Evolutionary conservation across 106 monocot species (phyloP).

Genomic region (Platanthera guangdongensis): DNA sequence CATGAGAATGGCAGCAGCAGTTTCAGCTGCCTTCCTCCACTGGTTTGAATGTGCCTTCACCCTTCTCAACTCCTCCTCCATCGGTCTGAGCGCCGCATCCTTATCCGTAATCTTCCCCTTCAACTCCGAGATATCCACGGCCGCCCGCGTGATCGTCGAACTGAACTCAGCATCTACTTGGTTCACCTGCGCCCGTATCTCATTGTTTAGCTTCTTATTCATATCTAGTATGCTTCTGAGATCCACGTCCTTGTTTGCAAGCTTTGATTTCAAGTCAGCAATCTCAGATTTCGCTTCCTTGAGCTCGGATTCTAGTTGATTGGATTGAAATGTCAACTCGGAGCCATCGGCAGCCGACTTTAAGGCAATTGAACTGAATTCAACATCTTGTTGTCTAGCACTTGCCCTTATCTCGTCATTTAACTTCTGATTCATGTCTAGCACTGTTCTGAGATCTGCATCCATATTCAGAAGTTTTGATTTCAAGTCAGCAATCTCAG

Average conservation of each 20-base stretch:
- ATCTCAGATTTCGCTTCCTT: constrained; percentile 21
- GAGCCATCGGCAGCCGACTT: neutral
- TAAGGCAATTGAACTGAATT: constrained; percentile 16
- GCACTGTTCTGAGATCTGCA: constrained; percentile 13
- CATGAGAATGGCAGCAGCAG: constrained; percentile 58
- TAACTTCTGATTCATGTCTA: constrained; percentile 17
- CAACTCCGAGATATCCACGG: constrained; percentile 26
- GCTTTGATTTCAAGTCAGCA: constrained; percentile 28
- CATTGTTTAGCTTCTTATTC: constrained; percentile 24
- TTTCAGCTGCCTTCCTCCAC: constrained; percentile 95
- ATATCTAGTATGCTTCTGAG: constrained; percentile 10
- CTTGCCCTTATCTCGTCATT: constrained; percentile 12
- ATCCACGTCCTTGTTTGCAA: constrained; percentile 53
- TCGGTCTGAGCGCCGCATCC: constrained; percentile 47
- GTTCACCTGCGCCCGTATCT: constrained; percentile 3
- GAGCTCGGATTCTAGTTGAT: constrained; percentile 25
- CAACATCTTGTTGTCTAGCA: constrained; percentile 6
- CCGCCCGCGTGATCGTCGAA: constrained; percentile 18
- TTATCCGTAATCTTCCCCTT: constrained; percentile 48
- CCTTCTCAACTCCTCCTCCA: constrained; percentile 60
- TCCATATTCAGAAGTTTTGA: constrained; percentile 25
- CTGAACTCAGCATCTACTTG: constrained; percentile 54
- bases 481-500: constrained; percentile 26
- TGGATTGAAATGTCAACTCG: constrained; percentile 8
- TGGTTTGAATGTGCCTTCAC: constrained; percentile 80